Conservation (phyloP, 371 early-diverging fungal species). For the Mortierella sp. region DNA sequence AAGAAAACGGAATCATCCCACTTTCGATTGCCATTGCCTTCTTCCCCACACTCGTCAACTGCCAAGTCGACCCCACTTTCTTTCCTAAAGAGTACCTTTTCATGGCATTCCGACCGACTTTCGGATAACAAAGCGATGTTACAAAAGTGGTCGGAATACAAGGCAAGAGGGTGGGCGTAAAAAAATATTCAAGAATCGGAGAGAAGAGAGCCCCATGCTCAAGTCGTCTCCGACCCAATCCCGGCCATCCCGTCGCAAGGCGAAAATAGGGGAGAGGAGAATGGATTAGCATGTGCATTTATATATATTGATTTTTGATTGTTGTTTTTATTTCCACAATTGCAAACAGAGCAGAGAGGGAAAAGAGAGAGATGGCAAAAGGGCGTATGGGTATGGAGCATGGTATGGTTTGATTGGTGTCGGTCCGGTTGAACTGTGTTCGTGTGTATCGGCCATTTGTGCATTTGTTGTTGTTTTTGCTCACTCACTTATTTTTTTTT, state of each 20-base stretch:
- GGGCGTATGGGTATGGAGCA: neutral
- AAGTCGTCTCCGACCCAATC: neutral
- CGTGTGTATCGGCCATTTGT: neutral
- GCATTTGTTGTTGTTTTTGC: neutral
- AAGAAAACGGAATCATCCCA: slow-evolving; percentile 1
- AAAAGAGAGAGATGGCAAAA: neutral
- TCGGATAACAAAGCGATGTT: neutral
- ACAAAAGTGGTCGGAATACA: neutral
- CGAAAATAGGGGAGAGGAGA: neutral
- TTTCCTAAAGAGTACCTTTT: neutral
- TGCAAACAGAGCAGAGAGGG: neutral
- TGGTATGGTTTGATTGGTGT: neutral
- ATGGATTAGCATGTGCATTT: neutral
- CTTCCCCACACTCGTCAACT: neutral
- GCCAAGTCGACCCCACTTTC: neutral
- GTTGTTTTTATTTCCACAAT: neutral
- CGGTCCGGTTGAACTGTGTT: neutral
- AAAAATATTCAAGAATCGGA: neutral
- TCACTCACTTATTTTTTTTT: neutral
- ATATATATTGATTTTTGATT: neutral
- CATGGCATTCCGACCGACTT: neutral
- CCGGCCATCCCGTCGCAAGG: slow-evolving; percentile 9
- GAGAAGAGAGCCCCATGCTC: slow-evolving; percentile 4
- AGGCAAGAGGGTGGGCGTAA: neutral
- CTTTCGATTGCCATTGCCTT: neutral